These are phyloP conservation scores for Debaryomyces fabryi DNA, from an alignment of 1,139 yeast species.

Conservation along the genomic window DNA sequence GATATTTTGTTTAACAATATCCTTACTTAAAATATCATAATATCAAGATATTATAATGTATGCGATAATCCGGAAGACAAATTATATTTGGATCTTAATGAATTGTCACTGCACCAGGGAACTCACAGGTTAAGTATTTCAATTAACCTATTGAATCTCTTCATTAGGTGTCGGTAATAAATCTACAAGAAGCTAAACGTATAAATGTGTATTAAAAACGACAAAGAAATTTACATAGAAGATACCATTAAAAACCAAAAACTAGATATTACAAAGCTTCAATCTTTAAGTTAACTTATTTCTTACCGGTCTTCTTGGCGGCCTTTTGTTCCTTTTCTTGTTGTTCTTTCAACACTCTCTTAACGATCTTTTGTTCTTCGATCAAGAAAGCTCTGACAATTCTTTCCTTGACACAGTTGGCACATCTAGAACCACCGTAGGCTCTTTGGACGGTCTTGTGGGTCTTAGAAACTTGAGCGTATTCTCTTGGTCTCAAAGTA, in stretches of 20 bases:
- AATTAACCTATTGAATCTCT: not conserved
- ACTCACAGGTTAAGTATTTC: no score
- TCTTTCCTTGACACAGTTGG: conserved; percentile 98
- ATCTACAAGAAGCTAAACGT: conserved; percentile 3
- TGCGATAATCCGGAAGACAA: no score
- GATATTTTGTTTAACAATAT: not conserved
- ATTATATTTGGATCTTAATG: no score
- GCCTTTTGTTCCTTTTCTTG: conserved; percentile 79
- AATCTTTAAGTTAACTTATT: conserved; percentile 26
- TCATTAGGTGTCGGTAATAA: not conserved
- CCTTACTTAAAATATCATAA: no score
- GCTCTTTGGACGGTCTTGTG: conserved; percentile 99
- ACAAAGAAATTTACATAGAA: conserved; percentile 24
- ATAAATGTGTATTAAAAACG: conserved; percentile 20
- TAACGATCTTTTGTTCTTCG: conserved; percentile 99
- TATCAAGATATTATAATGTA: no score
- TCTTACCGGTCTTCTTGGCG: conserved; percentile 36
- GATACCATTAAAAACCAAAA: conserved; percentile 20
- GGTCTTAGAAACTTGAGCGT: conserved; percentile 92
- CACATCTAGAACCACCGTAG: conserved; percentile 99
- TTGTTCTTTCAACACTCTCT: conserved; percentile 97
- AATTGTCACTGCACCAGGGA: no score
- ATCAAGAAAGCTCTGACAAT: conserved; percentile 98
- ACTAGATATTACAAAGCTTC: conserved; percentile 20
- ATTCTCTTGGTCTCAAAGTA: conserved; percentile 96